Conservation (phyloP, 805 yeast species). For the Lipomyces orientalis region DNA sequence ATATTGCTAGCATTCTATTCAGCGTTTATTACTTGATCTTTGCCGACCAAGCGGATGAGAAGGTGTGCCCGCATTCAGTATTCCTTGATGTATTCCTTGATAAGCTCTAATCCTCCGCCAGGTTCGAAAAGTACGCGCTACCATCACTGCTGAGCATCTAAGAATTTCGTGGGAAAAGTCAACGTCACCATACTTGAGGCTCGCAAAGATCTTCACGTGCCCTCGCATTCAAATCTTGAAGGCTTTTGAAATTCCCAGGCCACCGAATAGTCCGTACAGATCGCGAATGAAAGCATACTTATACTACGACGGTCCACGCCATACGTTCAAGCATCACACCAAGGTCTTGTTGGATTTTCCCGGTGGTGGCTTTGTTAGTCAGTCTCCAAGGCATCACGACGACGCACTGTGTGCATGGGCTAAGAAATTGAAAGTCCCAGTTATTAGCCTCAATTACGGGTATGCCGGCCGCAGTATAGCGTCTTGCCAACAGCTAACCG, state of each 20-base stretch:
- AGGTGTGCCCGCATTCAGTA: conserved; percentile 27
- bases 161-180: conserved; percentile 44
- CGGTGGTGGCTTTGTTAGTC: conserved; percentile 44
- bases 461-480: not conserved
- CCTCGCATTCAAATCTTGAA: conserved; percentile 35
- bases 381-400: conserved; percentile 41
- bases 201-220: conserved; percentile 28
- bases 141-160: conserved; percentile 40
- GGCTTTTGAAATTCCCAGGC: conserved; percentile 38
- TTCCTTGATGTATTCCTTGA: too few relatives aligned
- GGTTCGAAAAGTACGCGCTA: conserved; percentile 39
- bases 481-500: not conserved
- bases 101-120: not conserved
- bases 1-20: conserved; percentile 40
- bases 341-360: conserved; percentile 40
- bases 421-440: conserved; percentile 33
- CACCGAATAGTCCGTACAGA: conserved; percentile 37
- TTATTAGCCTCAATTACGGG: conserved; percentile 39
- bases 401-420: conserved; percentile 40
- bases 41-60: conserved; percentile 44
- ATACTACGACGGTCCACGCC: conserved; percentile 42
- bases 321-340: conserved; percentile 34
- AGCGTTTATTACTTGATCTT: conserved; percentile 41
- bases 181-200: conserved; percentile 39
- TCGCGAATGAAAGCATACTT: conserved; percentile 35